phyloP scores from a whole-genome alignment of 768 basidiomycete genomes.

The Tulasnella sp. region DNA sequence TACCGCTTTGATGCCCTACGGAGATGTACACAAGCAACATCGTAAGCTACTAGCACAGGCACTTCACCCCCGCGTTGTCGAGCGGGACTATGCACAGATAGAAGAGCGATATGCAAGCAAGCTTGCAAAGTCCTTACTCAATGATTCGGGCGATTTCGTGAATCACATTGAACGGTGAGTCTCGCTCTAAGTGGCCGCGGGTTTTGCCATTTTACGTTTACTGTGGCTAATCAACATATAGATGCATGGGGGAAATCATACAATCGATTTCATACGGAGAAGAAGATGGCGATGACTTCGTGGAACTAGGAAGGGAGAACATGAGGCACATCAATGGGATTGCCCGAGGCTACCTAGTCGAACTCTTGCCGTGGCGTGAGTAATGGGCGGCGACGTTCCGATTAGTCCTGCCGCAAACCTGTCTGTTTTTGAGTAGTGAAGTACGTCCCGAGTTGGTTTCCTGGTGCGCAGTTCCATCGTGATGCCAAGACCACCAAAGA shows the following conservation, averaged over 20 bases:
- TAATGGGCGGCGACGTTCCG: background rate
- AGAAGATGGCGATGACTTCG: conserved; percentile 24
- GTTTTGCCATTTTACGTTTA: conserved; percentile 17
- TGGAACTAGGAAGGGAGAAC: background rate
- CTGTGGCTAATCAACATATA: conserved; percentile 21
- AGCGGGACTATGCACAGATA: background rate
- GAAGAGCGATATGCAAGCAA: background rate
- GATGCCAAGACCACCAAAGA: background rate
- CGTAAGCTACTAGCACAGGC: conserved; percentile 8
- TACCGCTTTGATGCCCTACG: conserved; percentile 10
- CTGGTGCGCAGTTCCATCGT: conserved; percentile 19
- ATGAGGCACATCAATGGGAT: background rate
- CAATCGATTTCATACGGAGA: conserved; percentile 27
- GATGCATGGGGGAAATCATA: conserved; percentile 27
- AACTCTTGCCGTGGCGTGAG: conserved; percentile 18
- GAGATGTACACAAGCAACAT: background rate
- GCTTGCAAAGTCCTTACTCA: background rate
- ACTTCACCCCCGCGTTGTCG: background rate
- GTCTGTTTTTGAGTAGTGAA: background rate
- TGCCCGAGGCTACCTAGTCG: conserved; percentile 15
- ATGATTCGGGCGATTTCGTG: conserved; percentile 2
- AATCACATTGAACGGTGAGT: conserved; percentile 4
- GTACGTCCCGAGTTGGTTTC: conserved; percentile 22
- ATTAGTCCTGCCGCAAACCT: too few species aligned
- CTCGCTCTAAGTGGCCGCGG: background rate